Conservation (phyloP, 768 basidiomycete species). For the Mycena chlorophos region DNA sequence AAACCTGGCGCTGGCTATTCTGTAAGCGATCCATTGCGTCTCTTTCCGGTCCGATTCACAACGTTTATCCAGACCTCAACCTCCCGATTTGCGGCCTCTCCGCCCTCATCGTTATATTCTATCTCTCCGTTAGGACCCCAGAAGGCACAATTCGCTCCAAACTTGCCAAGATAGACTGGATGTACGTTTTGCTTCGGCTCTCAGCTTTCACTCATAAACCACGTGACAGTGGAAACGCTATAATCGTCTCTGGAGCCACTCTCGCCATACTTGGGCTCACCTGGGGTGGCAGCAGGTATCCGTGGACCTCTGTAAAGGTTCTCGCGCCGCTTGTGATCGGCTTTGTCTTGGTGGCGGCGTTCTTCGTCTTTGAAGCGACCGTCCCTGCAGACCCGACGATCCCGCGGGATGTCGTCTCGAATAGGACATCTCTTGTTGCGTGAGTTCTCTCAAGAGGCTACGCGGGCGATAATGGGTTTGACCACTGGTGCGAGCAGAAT, state of each 20-base stretch:
- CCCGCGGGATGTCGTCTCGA: conserved; percentile 33
- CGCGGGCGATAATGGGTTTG: background rate
- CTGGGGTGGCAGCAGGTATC: conserved; percentile 38
- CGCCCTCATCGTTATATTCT: conserved; percentile 17
- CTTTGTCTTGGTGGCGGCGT: conserved; percentile 28
- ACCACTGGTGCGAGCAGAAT: conserved; percentile 22
- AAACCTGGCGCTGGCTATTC: conserved; percentile 32
- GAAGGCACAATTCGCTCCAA: conserved; percentile 29
- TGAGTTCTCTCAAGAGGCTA: conserved; percentile 17
- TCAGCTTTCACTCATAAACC: background rate
- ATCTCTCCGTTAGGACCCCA: conserved; percentile 28
- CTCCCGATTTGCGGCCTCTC: conserved; percentile 30
- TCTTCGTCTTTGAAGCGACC: conserved; percentile 28
- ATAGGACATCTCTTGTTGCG: conserved; percentile 40
- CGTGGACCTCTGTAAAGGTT: conserved; percentile 38
- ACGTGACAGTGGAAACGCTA: conserved; percentile 34
- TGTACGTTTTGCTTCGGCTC: conserved; percentile 25
- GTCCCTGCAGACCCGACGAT: conserved; percentile 25
- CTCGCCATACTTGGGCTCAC: conserved; percentile 37
- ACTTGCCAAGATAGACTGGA: conserved; percentile 36
- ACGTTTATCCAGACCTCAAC: conserved; percentile 32
- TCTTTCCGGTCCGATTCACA: background rate
- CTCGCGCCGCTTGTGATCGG: conserved; percentile 43
- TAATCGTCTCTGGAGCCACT: conserved; percentile 33
- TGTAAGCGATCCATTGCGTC: conserved; percentile 15